Base-by-base conservation (phyloP, 345 rosid species). In the Angophora floribunda region DNA sequence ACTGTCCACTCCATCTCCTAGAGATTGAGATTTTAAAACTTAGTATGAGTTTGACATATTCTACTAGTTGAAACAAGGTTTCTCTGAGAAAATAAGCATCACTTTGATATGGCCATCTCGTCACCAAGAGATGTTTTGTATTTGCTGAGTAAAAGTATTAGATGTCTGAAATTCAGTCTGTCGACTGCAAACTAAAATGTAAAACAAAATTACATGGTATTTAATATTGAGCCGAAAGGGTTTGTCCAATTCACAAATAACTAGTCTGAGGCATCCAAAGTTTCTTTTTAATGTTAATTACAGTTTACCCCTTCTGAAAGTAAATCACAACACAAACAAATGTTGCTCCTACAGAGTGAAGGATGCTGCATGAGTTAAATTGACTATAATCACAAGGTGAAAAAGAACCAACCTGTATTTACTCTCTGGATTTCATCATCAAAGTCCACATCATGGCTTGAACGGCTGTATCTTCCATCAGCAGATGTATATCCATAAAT, bases 401-500 rank as follows among this genome's bases (percentile, higher is more conserved):
- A 44, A 89, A 88, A 65, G 86, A 86, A 90, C 93, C 88, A 51
- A 94, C 97, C 96, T 87, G 90, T 89, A 86, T 92, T 93, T 50
- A 91, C 89, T 82, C 94, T 94, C 75, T 91, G 93, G 86, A 92
- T 78, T 87, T 94, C 97, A 92, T 95, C 97, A 30, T 96, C 97
- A 90, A 95, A 90, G 91, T 95, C 96, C 61, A 92, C 9, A 89
- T 97, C 99, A 92, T 97, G 98, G 90, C 98, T 96, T 86, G 99
- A 97, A 87, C 93, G 92, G 87, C 99, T 97, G 88, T 97, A 97
- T 90, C 99, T 95, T 91, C 99, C 99, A 92, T 96, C 99, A 0
- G 99, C 99, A 87, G 92, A 92, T 4, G 95, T 91, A 92, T 95
- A 93, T 86, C 96, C 99, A 93, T 92, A 95, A 87, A 96, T 93